Evolutionary conservation across 768 basidiomycete genomes (phyloP), one percentile per base, ranked within the genome.

Genomic region (Pulveroboletus sp.): DNA sequence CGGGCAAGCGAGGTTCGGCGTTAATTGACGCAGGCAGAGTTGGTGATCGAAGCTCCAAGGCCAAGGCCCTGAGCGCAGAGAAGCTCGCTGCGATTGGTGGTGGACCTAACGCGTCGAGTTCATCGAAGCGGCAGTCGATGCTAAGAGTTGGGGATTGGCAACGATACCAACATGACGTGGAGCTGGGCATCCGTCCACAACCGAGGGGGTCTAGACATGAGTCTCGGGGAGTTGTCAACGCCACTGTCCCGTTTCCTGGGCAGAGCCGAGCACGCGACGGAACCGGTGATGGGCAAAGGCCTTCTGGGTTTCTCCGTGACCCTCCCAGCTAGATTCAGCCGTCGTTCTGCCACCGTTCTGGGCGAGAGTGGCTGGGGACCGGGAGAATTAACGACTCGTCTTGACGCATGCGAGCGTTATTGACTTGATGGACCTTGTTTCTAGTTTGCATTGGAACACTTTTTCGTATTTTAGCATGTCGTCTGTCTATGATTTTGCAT

Each of bases 101-200:
- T 21, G 70, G 68, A 14, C 41, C 47, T 3, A 56, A 59, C 31
- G 50, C 37, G 11, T n/a, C 65, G 13, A 62, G 71, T 27, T 72
- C 79, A 32, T 81, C 84, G 39, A 81, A 79, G 58, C 80, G 86
- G 41, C 65, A 84, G 66, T 89, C 87, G 37, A 81, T 77, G 63
- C 67, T 90, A 73, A 89, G 89, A 64, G 89, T 91, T 36, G 86
- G 89, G 65, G 89, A 89, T 63, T 91, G 89, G 89, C 83, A 88
- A 67, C 78, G 79, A 55, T 77, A 82, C 58, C 89, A 90, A 63
- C 73, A 80, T 46, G 77, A 80, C 39, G 64, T 65, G 6, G 69
- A 68, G 43, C 35, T 68, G 11, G 67, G 67, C 9, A 13, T 70
- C 40, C 68, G 63, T 1, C 56, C 62, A 3, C 68, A 67, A 2